Evolutionary conservation across 2,329 filamentous ascomycete species (phyloP).

Genomic region (Fusarium nelsonii): DNA sequence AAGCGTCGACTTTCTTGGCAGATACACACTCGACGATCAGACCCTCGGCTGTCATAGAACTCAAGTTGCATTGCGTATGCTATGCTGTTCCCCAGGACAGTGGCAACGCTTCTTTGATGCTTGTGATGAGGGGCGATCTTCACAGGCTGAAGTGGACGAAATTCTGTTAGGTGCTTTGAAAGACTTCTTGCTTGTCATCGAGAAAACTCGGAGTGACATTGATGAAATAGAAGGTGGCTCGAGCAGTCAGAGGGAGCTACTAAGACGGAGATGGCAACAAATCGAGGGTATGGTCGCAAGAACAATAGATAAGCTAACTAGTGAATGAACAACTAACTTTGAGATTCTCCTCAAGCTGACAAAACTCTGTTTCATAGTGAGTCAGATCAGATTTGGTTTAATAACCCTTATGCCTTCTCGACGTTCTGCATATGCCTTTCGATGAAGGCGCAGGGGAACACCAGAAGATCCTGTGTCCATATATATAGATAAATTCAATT

Average conservation of each 20-base stretch:
- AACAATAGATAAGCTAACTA: slow-evolving; percentile 48
- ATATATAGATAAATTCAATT: too few species aligned
- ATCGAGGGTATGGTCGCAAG: slow-evolving; percentile 54
- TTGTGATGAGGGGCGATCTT: slow-evolving; percentile 61
- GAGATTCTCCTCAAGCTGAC: neutral
- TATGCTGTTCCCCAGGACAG: slow-evolving; percentile 50
- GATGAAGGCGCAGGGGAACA: too few species aligned
- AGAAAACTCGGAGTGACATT: slow-evolving; percentile 50
- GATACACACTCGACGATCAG: slow-evolving; percentile 57
- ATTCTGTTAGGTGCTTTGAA: slow-evolving; percentile 55
- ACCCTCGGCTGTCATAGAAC: slow-evolving; percentile 64
- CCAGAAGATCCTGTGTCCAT: too few species aligned
- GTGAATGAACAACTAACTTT: neutral
- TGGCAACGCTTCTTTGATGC: slow-evolving; percentile 57
- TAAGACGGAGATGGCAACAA: slow-evolving; percentile 60
- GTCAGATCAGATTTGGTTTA: too few species aligned
- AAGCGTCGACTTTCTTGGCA: slow-evolving; percentile 62
- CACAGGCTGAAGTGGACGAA: slow-evolving; percentile 56
- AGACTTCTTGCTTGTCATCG: slow-evolving; percentile 53
- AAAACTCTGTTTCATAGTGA: too few species aligned
- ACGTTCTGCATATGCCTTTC: too few species aligned
- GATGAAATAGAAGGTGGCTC: slow-evolving; percentile 50
- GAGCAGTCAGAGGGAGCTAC: slow-evolving; percentile 53
- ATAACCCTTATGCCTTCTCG: too few species aligned
- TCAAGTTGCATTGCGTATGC: slow-evolving; percentile 63